Base-by-base conservation (phyloP, 2,329 filamentous ascomycete genomes). In the Tympanopsis confertula region DNA sequence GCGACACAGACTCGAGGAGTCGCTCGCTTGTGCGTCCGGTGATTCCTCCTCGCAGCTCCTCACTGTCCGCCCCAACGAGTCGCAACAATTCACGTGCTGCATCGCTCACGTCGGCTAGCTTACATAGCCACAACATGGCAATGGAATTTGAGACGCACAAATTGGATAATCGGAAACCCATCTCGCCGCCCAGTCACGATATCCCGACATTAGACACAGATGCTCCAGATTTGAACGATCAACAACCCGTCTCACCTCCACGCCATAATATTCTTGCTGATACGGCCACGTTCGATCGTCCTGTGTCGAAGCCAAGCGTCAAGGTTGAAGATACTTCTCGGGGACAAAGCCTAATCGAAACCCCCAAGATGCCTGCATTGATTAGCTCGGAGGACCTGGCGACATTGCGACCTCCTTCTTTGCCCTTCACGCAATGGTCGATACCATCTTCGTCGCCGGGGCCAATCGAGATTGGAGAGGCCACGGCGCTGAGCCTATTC, bases 401-500 rank as follows among this genome's bases (percentile, higher is more conserved):
- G 10, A 7, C 7, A 10, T 15, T 33, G 7, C 30, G 7, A 10
- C 7, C 10, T 7, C 30, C 30, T 33, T 33, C 30, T 7, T 7
- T 33, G 12, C 30, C 30, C 7, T 33, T 33, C 7, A 33, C 10
- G 7, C 30, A 7, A 33, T 10, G 12, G 10, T 33, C 30, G 7
- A 33, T 33, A 7, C 12, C 30, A 10, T 33, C 55, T 44, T 68
- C 45, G 46, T 72, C 69, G 1, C 68, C 68, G 0, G 65, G 65
- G 2, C 54, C 58, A 2, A 55, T 71, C 10, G 75, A 81, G 52
- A 65, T 80, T 38, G 71, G 65, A 41, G 73, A 80, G 50, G 76
- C 75, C 7, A 74, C 63, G 30, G 72, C 71, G 10, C 63, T 81
- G 13, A 71, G 63, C 41, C 66, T 78, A 22, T 78, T 69, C 43